Conservation (phyloP, 495 filamentous ascomycete species). For the Aspergillus bertholletiae region DNA sequence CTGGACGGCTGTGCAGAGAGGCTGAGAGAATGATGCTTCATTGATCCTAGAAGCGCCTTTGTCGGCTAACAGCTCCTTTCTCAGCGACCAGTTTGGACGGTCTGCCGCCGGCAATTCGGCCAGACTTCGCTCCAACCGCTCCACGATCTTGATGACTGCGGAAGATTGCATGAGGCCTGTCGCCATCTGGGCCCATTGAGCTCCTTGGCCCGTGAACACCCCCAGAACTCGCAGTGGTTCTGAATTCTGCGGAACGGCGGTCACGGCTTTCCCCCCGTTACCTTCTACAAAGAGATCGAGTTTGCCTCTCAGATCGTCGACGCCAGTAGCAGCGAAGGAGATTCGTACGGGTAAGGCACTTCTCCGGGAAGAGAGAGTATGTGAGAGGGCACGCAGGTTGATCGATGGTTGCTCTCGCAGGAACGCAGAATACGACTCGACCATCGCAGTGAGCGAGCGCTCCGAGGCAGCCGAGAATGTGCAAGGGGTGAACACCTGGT, state of each 20-base stretch:
- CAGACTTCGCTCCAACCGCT: slow-evolving; percentile 11
- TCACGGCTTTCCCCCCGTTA: background rate
- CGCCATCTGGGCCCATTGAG: slow-evolving; percentile 31
- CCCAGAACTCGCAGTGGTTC: too few relatives aligned
- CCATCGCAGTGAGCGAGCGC: slow-evolving; percentile 2
- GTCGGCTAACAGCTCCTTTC: slow-evolving; percentile 10
- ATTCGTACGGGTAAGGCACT: too few relatives aligned
- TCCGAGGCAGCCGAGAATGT: slow-evolving; percentile 21
- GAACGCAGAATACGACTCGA: background rate
- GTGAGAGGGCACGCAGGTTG: too few relatives aligned
- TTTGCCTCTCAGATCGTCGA: too few relatives aligned
- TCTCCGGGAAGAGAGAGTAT: too few relatives aligned
- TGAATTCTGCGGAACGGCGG: too few relatives aligned
- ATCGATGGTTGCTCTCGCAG: too few relatives aligned
- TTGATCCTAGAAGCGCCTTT: slow-evolving; percentile 16
- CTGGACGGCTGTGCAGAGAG: slow-evolving; percentile 39
- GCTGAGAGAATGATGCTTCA: slow-evolving; percentile 40
- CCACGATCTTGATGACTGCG: slow-evolving; percentile 1
- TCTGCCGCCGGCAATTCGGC: slow-evolving; percentile 9
- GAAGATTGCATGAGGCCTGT: slow-evolving; percentile 7
- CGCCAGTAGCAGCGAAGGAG: too few relatives aligned
- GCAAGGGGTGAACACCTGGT: slow-evolving; percentile 14
- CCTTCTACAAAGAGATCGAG: too few relatives aligned
- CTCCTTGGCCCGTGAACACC: slow-evolving; percentile 30
- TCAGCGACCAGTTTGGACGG: slow-evolving; percentile 10